These are phyloP conservation scores for Pseudogymnoascus sp. DNA, from an alignment of 2,329 filamentous ascomycete species.

Conservation along the genomic window DNA sequence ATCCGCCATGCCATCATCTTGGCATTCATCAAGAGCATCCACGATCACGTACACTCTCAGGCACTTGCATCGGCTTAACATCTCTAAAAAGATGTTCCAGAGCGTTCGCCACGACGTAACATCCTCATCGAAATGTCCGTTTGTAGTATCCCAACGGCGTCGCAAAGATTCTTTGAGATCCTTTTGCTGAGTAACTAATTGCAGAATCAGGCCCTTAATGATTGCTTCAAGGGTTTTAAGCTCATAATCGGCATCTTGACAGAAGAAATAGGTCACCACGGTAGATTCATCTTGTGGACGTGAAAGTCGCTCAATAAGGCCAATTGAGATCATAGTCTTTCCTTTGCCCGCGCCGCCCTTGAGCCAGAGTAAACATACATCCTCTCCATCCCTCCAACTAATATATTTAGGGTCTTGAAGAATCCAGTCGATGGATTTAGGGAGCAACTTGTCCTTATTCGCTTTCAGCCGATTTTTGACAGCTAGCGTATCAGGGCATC, in stretches of 20 bases:
- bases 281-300: conserved; percentile 5
- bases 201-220: too few species aligned
- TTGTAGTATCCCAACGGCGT: conserved; percentile 8
- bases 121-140: not conserved
- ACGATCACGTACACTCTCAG: conserved; percentile 15
- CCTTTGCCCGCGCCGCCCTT: conserved; percentile 32
- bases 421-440: conserved; percentile 18
- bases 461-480: conserved; percentile 18
- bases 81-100: conserved; percentile 11
- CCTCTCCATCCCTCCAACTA: conserved; percentile 20
- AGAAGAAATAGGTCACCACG: conserved; percentile 3
- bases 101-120: conserved; percentile 8
- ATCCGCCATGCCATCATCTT: conserved; percentile 4
- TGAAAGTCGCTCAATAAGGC: conserved; percentile 20
- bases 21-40: conserved; percentile 18
- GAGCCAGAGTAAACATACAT: conserved; percentile 29
- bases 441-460: conserved; percentile 16
- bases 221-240: too few species aligned
- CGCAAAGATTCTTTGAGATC: too few species aligned
- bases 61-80: conserved; percentile 10
- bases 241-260: too few species aligned
- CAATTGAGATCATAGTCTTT: conserved; percentile 31
- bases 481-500: conserved; percentile 15
- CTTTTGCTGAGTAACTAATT: too few species aligned
- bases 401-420: conserved; percentile 21